phyloP scores from a whole-genome alignment of 208 protist genomes.

The Leishmania guyanensis region DNA sequence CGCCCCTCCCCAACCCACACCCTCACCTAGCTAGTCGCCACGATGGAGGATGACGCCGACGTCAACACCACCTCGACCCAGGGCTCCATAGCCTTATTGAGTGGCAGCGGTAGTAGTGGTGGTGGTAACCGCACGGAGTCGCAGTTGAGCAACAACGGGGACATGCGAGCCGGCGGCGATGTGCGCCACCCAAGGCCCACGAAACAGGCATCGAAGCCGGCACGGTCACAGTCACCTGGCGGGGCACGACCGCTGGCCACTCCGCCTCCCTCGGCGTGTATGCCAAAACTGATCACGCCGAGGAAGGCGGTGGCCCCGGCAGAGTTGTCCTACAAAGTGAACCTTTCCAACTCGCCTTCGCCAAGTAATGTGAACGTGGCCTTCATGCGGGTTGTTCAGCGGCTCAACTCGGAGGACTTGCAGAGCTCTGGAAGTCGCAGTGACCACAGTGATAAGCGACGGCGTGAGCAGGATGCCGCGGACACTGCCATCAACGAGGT shows the following conservation, averaged over 20 bases:
- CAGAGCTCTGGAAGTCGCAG: not conserved
- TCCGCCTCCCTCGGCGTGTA: not conserved
- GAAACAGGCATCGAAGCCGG: not conserved
- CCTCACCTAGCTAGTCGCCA: not conserved
- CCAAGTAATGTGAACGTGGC: constrained; percentile 9
- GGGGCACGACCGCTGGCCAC: not conserved
- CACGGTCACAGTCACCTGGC: not conserved
- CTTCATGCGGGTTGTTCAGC: constrained; percentile 20
- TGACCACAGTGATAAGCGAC: not conserved
- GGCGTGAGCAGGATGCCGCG: not conserved
- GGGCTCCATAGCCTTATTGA: constrained; percentile 25
- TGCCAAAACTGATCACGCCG: not conserved
- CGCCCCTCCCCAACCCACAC: not conserved
- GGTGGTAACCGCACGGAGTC: not conserved
- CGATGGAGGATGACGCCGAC: constrained; percentile 17
- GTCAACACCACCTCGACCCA: constrained; percentile 26
- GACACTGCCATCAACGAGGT: not conserved
- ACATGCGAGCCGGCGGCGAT: not conserved
- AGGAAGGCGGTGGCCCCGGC: not conserved
- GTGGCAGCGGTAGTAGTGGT: not conserved
- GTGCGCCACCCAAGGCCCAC: constrained; percentile 2
- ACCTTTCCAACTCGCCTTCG: not conserved
- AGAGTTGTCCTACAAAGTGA: not conserved
- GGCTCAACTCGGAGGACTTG: constrained; percentile 6
- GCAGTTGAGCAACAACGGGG: not conserved